These are phyloP conservation scores for Debaryomyces subglobosus DNA, from an alignment of 1,139 yeast genomes.

Conservation along the genomic window DNA sequence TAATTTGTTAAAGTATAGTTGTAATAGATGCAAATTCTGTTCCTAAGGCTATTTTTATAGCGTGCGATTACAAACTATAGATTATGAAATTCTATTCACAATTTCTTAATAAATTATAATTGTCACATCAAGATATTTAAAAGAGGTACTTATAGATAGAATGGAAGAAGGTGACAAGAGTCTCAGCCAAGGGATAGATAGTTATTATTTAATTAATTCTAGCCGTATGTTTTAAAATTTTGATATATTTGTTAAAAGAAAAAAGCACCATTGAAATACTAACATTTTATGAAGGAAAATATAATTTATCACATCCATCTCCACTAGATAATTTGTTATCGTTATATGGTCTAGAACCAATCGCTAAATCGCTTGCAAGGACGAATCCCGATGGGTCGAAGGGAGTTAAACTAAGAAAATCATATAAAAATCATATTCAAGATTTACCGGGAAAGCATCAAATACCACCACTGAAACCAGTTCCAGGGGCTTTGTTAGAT, in stretches of 20 bases:
- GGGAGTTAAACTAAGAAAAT: constrained; percentile 88
- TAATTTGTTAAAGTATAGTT: constrained; percentile 3
- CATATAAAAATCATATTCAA: constrained; percentile 87
- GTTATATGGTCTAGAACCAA: constrained; percentile 64
- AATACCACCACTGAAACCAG: constrained; percentile 58
- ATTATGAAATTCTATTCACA: neutral
- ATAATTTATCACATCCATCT: constrained; percentile 59
- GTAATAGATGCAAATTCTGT: neutral
- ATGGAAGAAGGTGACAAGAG: constrained; percentile 7
- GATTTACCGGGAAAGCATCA: constrained; percentile 84
- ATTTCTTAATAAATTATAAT: neutral
- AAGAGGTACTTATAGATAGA: neutral
- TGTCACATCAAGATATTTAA: neutral
- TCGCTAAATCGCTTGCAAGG: constrained; percentile 83
- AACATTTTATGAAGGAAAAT: constrained; percentile 30
- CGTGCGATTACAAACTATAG: neutral
- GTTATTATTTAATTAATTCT: constrained; percentile 27
- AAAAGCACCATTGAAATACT: constrained; percentile 12
- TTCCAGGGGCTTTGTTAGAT: constrained; percentile 56
- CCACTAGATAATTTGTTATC: constrained; percentile 72
- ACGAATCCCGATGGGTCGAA: constrained; percentile 87
- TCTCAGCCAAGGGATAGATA: constrained; percentile 16
- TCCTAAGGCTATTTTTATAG: neutral
- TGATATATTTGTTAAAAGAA: neutral
- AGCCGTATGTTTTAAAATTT: constrained; percentile 22